These are phyloP conservation scores for Botrytis porri DNA, from an alignment of 2,329 filamentous ascomycete species.

Conservation along the genomic window DNA sequence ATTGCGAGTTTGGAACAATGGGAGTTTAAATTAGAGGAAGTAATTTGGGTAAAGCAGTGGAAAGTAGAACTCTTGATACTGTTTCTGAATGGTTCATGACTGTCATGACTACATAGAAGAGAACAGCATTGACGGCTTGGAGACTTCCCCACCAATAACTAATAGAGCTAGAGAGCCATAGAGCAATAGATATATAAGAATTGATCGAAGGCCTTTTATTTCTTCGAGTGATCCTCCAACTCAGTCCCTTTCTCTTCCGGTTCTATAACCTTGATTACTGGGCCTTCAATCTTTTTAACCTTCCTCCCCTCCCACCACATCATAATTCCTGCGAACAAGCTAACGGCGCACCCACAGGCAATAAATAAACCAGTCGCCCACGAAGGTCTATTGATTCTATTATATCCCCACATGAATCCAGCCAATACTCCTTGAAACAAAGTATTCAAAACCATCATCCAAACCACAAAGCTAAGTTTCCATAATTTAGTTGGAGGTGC, in stretches of 20 bases:
- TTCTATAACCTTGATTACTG: constrained; percentile 22
- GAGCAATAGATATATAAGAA: neutral
- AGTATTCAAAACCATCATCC: constrained; percentile 37
- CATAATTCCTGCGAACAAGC: constrained; percentile 23
- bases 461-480: constrained; percentile 65
- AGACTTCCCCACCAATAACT: neutral
- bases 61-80: neutral
- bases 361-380: constrained; percentile 27
- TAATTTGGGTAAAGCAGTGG: neutral
- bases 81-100: neutral
- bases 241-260: neutral
- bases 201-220: too few relatives aligned
- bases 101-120: neutral
- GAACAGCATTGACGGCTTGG: too few relatives aligned
- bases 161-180: neutral
- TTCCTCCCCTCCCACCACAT: constrained; percentile 28
- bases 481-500: constrained; percentile 64
- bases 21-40: neutral
- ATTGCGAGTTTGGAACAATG: neutral
- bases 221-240: neutral
- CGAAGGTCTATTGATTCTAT: constrained; percentile 22
- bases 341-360: constrained; percentile 25
- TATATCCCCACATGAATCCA: constrained; percentile 27
- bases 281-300: constrained; percentile 26
- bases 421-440: constrained; percentile 37